Conservation (phyloP, 495 filamentous ascomycete species). For the Aspergillus heteromorphus region DNA sequence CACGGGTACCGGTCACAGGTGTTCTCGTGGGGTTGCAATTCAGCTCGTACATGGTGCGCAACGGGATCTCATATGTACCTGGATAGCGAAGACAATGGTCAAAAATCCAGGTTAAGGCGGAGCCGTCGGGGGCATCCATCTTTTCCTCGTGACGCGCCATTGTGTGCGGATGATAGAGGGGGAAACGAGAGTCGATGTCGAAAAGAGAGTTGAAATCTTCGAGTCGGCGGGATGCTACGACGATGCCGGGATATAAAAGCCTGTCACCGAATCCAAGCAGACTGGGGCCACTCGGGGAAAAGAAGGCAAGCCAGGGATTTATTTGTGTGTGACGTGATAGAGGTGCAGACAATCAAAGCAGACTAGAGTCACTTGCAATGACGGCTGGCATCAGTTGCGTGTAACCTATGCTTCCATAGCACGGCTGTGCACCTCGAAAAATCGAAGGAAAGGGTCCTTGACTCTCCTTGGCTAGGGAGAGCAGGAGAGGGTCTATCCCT, state of each 20-base stretch:
- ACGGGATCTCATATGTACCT: conserved; percentile 63
- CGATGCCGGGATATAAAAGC: conserved; percentile 14
- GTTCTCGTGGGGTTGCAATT: conserved; percentile 54
- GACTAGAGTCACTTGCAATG: conserved; percentile 16
- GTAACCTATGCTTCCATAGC: conserved; percentile 19
- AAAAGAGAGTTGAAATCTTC: not conserved
- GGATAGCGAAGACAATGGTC: conserved; percentile 66
- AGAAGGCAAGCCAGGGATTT: conserved; percentile 6
- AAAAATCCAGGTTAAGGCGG: conserved; percentile 54
- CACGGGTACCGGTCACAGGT: conserved; percentile 26
- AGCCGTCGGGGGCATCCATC: conserved; percentile 34
- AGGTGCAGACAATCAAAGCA: conserved; percentile 17
- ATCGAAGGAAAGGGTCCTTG: conserved; percentile 3
- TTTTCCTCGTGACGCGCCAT: conserved; percentile 22
- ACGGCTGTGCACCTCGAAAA: conserved; percentile 17
- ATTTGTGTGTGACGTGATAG: conserved; percentile 21
- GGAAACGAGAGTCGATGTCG: not conserved
- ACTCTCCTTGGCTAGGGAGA: conserved; percentile 13
- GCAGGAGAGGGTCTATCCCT: conserved; percentile 14
- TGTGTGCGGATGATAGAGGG: not conserved
- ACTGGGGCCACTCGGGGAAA: conserved; percentile 6
- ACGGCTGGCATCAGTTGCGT: conserved; percentile 22
- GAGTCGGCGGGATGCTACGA: not conserved
- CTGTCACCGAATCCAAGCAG: not conserved
- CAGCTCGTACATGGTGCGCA: conserved; percentile 69